Evolutionary conservation across 2,329 filamentous ascomycete genomes (phyloP).

Genomic region (Chalara sp.): DNA sequence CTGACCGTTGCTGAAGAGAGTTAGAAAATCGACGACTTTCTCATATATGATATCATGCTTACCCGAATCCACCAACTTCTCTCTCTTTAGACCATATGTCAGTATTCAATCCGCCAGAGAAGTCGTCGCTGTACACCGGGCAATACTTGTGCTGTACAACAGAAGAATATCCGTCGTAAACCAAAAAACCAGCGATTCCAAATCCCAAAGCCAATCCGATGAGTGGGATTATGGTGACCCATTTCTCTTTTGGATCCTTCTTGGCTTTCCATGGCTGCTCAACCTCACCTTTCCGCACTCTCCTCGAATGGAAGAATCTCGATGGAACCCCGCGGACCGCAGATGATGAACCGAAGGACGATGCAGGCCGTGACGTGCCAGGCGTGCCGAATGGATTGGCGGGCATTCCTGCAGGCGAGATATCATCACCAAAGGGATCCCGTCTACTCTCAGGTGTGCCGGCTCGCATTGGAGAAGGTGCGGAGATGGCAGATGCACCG

Average conservation of each 20-base stretch:
- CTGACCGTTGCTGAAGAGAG: conserved; percentile 59
- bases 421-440: conserved; percentile 24
- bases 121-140: conserved; percentile 43
- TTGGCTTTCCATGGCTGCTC: conserved; percentile 74
- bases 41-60: conserved; percentile 30
- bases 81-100: conserved; percentile 44
- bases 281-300: conserved; percentile 64
- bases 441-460: conserved; percentile 30
- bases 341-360: conserved; percentile 34
- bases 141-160: conserved; percentile 65
- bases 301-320: conserved; percentile 26
- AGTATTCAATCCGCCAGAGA: conserved; percentile 42
- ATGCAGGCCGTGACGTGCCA: conserved; percentile 35
- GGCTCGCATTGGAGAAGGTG: conserved; percentile 29
- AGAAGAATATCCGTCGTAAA: conserved; percentile 67
- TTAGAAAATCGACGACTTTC: conserved; percentile 6
- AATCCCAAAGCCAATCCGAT: conserved; percentile 65
- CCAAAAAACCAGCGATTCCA: conserved; percentile 59
- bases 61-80: conserved; percentile 32
- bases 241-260: conserved; percentile 73
- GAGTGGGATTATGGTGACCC: conserved; percentile 75
- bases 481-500: conserved; percentile 14
- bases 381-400: conserved; percentile 27
- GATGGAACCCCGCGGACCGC: conserved; percentile 23
- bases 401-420: conserved; percentile 16